Evolutionary conservation across 345 rosid genomes (phyloP).

Genomic region (Balakata baccata): DNA sequence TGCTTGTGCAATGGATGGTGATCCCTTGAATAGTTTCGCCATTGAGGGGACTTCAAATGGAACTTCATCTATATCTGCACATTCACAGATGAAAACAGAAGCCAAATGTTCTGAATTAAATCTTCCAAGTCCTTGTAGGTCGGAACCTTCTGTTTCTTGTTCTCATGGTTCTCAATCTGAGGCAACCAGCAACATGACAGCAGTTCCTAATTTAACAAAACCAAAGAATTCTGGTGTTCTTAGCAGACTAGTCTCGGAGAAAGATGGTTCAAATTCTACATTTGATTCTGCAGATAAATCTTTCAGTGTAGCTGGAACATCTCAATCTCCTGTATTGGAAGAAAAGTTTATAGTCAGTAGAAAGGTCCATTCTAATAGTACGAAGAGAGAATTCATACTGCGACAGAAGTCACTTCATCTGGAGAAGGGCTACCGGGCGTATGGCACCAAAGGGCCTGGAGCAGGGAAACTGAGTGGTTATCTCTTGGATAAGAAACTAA

Average conservation of each 20-base stretch:
- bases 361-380: slow-evolving; percentile 50
- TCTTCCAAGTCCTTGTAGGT: slow-evolving; percentile 44
- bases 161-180: slow-evolving; percentile 43
- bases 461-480: slow-evolving; percentile 48
- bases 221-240: slow-evolving; percentile 41
- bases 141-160: slow-evolving; percentile 42
- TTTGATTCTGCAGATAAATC: slow-evolving; percentile 48
- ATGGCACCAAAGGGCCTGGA: slow-evolving; percentile 63
- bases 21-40: slow-evolving; percentile 42
- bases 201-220: slow-evolving; percentile 35
- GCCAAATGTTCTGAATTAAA: slow-evolving; percentile 42
- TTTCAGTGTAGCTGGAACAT: slow-evolving; percentile 38
- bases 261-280: slow-evolving; percentile 42
- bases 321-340: slow-evolving; percentile 52
- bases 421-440: slow-evolving; percentile 52
- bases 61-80: slow-evolving; percentile 22
- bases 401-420: slow-evolving; percentile 71
- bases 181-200: slow-evolving; percentile 30
- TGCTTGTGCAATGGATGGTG: slow-evolving; percentile 89
- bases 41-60: slow-evolving; percentile 37
- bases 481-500: slow-evolving; percentile 55
- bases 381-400: slow-evolving; percentile 65
- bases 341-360: slow-evolving; percentile 60
- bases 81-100: slow-evolving; percentile 39
- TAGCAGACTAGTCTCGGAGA: slow-evolving; percentile 41